Percentiles rank a stretch among this genome's conserved stretches.
These are phyloP conservation scores for Suhomyces faveliae DNA, from an alignment of 805 yeast genomes.

Conservation along the genomic window DNA sequence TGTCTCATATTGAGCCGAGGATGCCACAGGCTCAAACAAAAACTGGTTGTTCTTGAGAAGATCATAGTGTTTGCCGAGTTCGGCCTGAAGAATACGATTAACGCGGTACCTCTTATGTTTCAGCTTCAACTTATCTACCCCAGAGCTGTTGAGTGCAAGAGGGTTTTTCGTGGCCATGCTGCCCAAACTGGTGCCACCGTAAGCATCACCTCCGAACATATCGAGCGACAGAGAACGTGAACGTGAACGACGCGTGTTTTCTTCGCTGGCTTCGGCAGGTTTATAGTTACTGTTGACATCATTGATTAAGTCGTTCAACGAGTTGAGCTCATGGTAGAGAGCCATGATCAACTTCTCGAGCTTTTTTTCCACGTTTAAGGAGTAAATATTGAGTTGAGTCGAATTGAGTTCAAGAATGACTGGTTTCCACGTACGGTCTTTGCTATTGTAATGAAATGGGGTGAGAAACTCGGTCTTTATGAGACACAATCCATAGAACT, in stretches of 20 bases:
- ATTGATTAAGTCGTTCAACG: constrained; percentile 15
- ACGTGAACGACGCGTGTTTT: neutral
- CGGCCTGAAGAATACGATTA: constrained; percentile 14
- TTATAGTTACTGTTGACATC: constrained; percentile 5
- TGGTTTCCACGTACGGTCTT: constrained; percentile 32
- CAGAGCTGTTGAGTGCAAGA: constrained; percentile 4
- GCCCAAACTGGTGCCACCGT: constrained; percentile 20
- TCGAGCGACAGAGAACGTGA: neutral
- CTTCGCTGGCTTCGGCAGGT: neutral
- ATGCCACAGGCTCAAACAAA: constrained; percentile 39
- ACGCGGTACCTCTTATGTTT: constrained; percentile 16
- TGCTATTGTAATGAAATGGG: constrained; percentile 32
- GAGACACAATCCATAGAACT: constrained; percentile 33
- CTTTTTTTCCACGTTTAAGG: constrained; percentile 21
- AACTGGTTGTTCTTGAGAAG: constrained; percentile 28
- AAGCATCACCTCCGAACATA: constrained; percentile 28
- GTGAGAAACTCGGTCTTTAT: constrained; percentile 36
- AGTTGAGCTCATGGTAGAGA: constrained; percentile 31
- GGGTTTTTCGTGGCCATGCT: constrained; percentile 4
- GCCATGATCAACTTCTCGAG: constrained; percentile 25
- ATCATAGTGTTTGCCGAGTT: constrained; percentile 19
- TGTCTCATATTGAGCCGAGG: constrained; percentile 11
- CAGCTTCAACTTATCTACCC: constrained; percentile 19
- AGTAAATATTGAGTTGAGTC: constrained; percentile 36
- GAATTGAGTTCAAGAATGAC: constrained; percentile 40